Evolutionary conservation across 2,329 filamentous ascomycete genomes (phyloP), one percentile per base, ranked within the genome.

Genomic region (Penicillium sp.): DNA sequence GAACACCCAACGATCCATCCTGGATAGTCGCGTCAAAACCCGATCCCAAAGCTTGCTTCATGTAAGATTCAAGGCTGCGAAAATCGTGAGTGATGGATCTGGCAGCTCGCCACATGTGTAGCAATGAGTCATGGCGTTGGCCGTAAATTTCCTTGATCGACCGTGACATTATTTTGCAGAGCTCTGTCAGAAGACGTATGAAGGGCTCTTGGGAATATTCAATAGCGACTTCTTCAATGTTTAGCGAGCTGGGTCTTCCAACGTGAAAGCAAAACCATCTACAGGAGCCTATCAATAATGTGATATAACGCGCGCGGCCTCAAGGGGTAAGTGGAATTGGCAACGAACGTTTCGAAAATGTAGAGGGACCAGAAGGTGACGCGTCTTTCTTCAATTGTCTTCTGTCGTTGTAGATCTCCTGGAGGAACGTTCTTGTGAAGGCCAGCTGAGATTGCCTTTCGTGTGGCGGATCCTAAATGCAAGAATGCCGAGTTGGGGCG

Each of bases 181-280:
- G 50, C 7, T 65, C 61, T 0, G 66, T 54, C 8, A 75, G 52
- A 0, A 68, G 59, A 29, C 61, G 58, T 7, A 73, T 51, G 26
- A 73, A 66, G 2, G 67, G 64, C n/a, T 73, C 62, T n/a, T 69
- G 58, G 2, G 72, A 64, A 7, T 64, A 55, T 9, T 66, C 67
- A 24, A 72, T 68, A 1, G 57, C 60, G 8, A 67, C 55, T 8
- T 72, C 70, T 18, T 66, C 65, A 9, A 68, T 55, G 0, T 64
- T 66, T 2, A 75, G 55, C 0, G 70, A 70, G 39, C 62, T 70
- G 2, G 72, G 72, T 9, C 73, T 66, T 1, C 72, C 72, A 0
- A 70, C 52, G 12, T 71, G 68, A 43, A 74, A 73, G 43, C 70
- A 73, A 28, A 67, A 66, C 71, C 72, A 74, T 4, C 72, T 75